Evolutionary conservation across 176 grass and related monocot species (phyloP).

Genomic region (Hyparrhenia diplandra): DNA sequence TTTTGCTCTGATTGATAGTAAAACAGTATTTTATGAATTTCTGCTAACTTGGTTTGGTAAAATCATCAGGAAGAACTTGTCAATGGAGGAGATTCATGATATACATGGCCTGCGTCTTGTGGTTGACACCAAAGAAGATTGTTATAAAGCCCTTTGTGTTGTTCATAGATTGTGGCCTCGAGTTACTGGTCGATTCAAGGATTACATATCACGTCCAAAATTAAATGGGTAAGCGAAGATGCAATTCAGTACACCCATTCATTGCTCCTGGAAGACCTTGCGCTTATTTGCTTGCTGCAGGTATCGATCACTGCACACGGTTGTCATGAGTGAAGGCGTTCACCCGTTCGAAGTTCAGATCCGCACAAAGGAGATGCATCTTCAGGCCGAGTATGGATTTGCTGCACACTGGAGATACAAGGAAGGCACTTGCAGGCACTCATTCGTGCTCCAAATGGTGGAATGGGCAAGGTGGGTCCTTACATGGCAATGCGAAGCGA

Average conservation of each 20-base stretch:
- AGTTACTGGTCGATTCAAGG: slow-evolving; percentile 56
- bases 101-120: slow-evolving; percentile 53
- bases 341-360: slow-evolving; percentile 63
- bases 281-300: slow-evolving; percentile 23
- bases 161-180: slow-evolving; percentile 48
- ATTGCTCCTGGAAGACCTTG: neutral
- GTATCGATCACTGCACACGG: slow-evolving; percentile 67
- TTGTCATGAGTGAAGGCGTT: slow-evolving; percentile 36
- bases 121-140: slow-evolving; percentile 49
- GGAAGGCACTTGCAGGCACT: slow-evolving; percentile 52
- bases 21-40: neutral
- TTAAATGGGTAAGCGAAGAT: slow-evolving; percentile 48
- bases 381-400: slow-evolving; percentile 63
- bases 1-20: slow-evolving; percentile 5
- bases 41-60: slow-evolving; percentile 15
- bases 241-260: neutral
- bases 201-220: slow-evolving; percentile 55
- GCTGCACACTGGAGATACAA: slow-evolving; percentile 77
- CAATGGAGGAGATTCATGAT: slow-evolving; percentile 60
- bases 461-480: slow-evolving; percentile 77
- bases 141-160: slow-evolving; percentile 47
- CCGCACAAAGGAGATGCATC: slow-evolving; percentile 63
- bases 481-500: slow-evolving; percentile 63
- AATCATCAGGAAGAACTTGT: slow-evolving; percentile 63
- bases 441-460: slow-evolving; percentile 69